Conservation (phyloP, 306 rosid genomes). For the Dalbergia cochinchinensis region DNA sequence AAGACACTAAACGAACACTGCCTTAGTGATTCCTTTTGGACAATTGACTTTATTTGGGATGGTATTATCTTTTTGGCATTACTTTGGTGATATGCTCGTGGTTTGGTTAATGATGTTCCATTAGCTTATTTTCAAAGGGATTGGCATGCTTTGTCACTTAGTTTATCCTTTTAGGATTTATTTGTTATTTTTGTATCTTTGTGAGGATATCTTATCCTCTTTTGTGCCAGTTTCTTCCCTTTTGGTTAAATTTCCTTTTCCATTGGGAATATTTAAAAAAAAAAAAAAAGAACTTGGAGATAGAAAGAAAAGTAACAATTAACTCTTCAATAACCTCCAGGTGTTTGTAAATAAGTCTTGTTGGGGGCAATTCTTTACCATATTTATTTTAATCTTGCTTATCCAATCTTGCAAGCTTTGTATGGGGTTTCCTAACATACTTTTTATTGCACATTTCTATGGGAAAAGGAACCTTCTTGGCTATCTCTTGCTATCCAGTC, state of each 20-base stretch:
- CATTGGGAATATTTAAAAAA: too few species aligned
- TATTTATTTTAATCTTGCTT: neutral
- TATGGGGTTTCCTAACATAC: slow-evolving; percentile 34
- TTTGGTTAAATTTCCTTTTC: neutral
- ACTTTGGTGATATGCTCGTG: too few species aligned
- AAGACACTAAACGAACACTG: too few species aligned
- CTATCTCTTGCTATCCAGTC: slow-evolving; percentile 75
- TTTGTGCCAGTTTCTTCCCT: neutral
- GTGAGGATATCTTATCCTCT: too few species aligned
- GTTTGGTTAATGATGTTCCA: too few species aligned
- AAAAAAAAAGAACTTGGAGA: neutral
- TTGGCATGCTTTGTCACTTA: too few species aligned
- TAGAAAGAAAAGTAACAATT: slow-evolving; percentile 4
- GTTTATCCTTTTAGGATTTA: neutral
- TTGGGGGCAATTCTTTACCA: neutral
- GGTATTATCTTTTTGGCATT: too few species aligned
- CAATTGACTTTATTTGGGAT: too few species aligned
- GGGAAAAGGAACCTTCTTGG: slow-evolving; percentile 87
- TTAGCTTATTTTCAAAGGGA: too few species aligned
- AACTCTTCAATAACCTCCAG: neutral
- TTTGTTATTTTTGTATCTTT: neutral
- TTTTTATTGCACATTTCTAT: slow-evolving; percentile 45
- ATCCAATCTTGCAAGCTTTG: neutral
- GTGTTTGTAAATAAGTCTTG: slow-evolving; percentile 11
- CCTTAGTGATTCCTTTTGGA: too few species aligned